Evolutionary conservation across 164 flowering plant genomes (phyloP).

Genomic region (Houttuynia cordata): DNA sequence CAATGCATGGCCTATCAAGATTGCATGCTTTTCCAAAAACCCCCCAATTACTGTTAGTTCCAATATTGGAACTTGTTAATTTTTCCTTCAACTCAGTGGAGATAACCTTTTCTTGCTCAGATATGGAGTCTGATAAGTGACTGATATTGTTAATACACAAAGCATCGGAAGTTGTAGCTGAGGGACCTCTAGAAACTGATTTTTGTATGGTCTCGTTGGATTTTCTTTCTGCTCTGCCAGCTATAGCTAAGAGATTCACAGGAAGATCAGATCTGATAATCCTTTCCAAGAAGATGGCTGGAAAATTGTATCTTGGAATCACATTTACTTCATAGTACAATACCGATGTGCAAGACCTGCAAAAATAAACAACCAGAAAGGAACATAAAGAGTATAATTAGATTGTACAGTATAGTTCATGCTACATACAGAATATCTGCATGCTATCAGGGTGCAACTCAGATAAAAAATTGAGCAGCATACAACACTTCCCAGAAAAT

Average conservation of each 20-base stretch:
- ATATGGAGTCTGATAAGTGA: slow-evolving; percentile 16
- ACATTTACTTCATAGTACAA: slow-evolving; percentile 85
- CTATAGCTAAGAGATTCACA: slow-evolving; percentile 82
- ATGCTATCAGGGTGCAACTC: no score
- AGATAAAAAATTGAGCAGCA: no score
- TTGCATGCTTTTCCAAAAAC: slow-evolving; percentile 66
- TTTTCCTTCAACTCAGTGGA: slow-evolving; percentile 25
- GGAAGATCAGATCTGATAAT: slow-evolving; percentile 94
- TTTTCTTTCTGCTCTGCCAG: slow-evolving; percentile 55
- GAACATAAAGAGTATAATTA: background rate
- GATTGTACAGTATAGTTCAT: no score
- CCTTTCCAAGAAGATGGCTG: slow-evolving; percentile 89
- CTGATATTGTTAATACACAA: slow-evolving; percentile 9
- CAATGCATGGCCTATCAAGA: slow-evolving; percentile 70
- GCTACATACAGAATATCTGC: no score
- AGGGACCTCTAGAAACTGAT: slow-evolving; percentile 1
- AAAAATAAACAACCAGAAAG: slow-evolving; percentile 7
- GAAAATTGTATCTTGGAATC: slow-evolving; percentile 80
- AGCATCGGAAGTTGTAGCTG: slow-evolving; percentile 14
- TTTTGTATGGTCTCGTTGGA: slow-evolving; percentile 25
- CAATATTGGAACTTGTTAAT: slow-evolving; percentile 23
- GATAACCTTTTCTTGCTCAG: slow-evolving; percentile 17
- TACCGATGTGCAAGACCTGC: slow-evolving; percentile 44
- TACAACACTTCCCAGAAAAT: no score
- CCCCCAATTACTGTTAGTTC: slow-evolving; percentile 57